Percentiles rank a stretch among this genome's conserved stretches.
Conservation (phyloP, 768 basidiomycete genomes). For the Phlebiopsis gigantea region DNA sequence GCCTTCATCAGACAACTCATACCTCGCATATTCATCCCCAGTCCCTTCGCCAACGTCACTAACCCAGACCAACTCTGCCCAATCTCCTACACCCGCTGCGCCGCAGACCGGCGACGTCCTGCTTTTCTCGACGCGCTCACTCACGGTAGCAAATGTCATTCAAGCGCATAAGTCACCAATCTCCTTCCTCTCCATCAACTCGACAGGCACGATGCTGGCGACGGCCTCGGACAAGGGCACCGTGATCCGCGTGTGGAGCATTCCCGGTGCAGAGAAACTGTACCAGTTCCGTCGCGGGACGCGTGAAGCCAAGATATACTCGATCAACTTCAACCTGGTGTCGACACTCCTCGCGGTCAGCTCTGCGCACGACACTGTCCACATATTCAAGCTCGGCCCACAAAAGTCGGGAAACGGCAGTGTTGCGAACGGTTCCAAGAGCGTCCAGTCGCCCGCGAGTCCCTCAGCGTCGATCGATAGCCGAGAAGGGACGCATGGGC, state of each 20-base stretch:
- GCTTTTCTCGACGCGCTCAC: slow-evolving; percentile 87
- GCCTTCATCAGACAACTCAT: slow-evolving; percentile 88
- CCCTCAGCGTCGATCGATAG: slow-evolving; percentile 65
- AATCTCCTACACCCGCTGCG: slow-evolving; percentile 26
- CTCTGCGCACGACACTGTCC: slow-evolving; percentile 91
- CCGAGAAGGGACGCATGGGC: slow-evolving; percentile 48
- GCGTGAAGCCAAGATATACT: slow-evolving; percentile 79
- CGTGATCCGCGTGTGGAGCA: slow-evolving; percentile 90
- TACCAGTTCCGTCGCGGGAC: slow-evolving; percentile 95
- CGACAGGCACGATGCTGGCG: slow-evolving; percentile 83
- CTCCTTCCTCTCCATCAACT: slow-evolving; percentile 81
- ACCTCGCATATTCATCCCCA: slow-evolving; percentile 94
- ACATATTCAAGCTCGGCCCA: slow-evolving; percentile 86
- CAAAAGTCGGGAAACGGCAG: slow-evolving; percentile 18
- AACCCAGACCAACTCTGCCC: slow-evolving; percentile 31
- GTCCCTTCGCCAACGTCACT: slow-evolving; percentile 77
- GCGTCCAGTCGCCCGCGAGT: slow-evolving; percentile 38
- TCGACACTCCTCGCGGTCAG: slow-evolving; percentile 85
- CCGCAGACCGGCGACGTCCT: slow-evolving; percentile 79
- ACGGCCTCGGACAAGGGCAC: slow-evolving; percentile 95
- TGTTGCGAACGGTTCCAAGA: slow-evolving; percentile 15
- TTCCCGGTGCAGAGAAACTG: slow-evolving; percentile 88
- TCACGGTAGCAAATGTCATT: slow-evolving; percentile 91
- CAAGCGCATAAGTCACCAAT: slow-evolving; percentile 96
- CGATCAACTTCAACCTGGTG: slow-evolving; percentile 79